Evolutionary conservation across 495 filamentous ascomycete species (phyloP).

Genomic region (Zalerion maritima): DNA sequence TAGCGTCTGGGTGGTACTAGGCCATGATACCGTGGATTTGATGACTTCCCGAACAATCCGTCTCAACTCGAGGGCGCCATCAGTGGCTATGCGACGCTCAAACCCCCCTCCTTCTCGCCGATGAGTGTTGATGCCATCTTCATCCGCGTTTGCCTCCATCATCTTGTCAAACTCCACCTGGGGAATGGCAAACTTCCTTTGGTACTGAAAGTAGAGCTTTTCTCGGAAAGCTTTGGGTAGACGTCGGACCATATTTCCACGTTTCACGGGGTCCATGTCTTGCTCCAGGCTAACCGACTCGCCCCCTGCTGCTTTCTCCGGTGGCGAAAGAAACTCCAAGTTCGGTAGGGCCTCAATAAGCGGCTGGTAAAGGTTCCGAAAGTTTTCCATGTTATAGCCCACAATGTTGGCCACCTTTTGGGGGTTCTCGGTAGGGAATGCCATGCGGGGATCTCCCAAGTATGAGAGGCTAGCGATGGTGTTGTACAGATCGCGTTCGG

Average conservation of each 20-base stretch:
- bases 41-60: slow-evolving; percentile 58
- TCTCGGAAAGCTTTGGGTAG: slow-evolving; percentile 77
- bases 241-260: slow-evolving; percentile 91
- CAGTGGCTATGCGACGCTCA: slow-evolving; percentile 64
- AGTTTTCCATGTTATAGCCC: slow-evolving; percentile 74
- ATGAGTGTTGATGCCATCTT: slow-evolving; percentile 51
- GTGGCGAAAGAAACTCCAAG: slow-evolving; percentile 59
- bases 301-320: slow-evolving; percentile 40
- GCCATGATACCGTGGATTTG: slow-evolving; percentile 79
- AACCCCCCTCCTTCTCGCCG: slow-evolving; percentile 68
- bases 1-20: slow-evolving; percentile 66
- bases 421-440: slow-evolving; percentile 73
- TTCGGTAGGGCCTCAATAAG: slow-evolving; percentile 84
- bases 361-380: slow-evolving; percentile 77
- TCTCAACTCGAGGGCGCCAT: slow-evolving; percentile 46
- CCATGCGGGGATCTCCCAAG: slow-evolving; percentile 88
- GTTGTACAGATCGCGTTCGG: slow-evolving; percentile 73
- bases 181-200: slow-evolving; percentile 76
- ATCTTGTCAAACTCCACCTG: slow-evolving; percentile 71
- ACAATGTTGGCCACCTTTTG: slow-evolving; percentile 90
- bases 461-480: slow-evolving; percentile 88
- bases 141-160: slow-evolving; percentile 57
- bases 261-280: slow-evolving; percentile 79
- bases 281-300: slow-evolving; percentile 45
- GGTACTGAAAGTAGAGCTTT: slow-evolving; percentile 86